Evolutionary conservation across 2,329 filamentous ascomycete genomes (phyloP).

Genomic region (Aspergillus glaucus): DNA sequence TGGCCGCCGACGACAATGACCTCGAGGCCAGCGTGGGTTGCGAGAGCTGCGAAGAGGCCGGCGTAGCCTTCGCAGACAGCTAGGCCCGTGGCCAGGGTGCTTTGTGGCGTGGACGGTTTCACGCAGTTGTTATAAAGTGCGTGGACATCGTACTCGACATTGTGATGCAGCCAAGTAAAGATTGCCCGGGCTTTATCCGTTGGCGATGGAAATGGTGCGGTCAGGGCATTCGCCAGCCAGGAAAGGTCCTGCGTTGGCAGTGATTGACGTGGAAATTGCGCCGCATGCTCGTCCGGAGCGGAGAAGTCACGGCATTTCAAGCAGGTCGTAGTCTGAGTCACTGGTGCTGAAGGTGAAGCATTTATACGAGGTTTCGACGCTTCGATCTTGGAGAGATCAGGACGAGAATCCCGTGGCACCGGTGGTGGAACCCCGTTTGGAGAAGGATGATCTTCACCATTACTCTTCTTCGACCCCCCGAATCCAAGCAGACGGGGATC

Average conservation of each 20-base stretch:
- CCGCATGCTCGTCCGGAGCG: constrained; percentile 68
- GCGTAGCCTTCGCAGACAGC: constrained; percentile 94
- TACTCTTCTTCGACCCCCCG: constrained; percentile 38
- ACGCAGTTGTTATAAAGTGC: constrained; percentile 71
- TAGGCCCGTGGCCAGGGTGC: constrained; percentile 67
- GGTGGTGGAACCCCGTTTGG: constrained; percentile 38
- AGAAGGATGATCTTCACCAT: constrained; percentile 7
- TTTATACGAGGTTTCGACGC: constrained; percentile 44
- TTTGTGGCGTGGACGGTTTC: constrained; percentile 60
- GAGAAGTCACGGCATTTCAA: constrained; percentile 85
- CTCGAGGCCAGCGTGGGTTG: constrained; percentile 71
- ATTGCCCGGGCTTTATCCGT: constrained; percentile 91
- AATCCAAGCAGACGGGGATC: constrained; percentile 41
- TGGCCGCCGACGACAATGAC: constrained; percentile 68
- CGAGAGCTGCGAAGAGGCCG: constrained; percentile 70
- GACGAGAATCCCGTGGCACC: constrained; percentile 49
- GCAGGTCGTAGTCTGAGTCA: constrained; percentile 45
- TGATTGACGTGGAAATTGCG: constrained; percentile 65
- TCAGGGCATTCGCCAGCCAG: constrained; percentile 72
- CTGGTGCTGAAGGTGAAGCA: constrained; percentile 13
- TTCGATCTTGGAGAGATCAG: constrained; percentile 53
- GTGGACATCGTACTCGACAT: constrained; percentile 75
- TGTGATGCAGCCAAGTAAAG: constrained; percentile 94
- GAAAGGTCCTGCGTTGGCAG: constrained; percentile 64
- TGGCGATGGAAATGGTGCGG: constrained; percentile 67